Conservation (phyloP, 768 basidiomycete genomes). For the Gloeophyllum trabeum region DNA sequence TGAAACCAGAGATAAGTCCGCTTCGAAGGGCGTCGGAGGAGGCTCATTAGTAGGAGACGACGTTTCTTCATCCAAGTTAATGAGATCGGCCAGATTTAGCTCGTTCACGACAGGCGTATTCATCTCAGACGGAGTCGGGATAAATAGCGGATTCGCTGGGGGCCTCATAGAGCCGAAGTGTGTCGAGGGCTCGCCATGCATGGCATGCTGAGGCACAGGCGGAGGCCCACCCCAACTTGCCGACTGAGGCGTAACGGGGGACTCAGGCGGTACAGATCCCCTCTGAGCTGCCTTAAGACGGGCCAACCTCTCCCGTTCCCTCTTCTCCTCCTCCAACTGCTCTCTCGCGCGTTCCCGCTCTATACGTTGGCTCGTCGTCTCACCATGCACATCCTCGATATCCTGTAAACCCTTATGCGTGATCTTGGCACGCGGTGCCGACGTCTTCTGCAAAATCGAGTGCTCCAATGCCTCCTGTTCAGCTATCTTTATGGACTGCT, state of each 20-base stretch:
- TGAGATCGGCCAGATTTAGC: constrained; percentile 63
- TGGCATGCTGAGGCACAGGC: constrained; percentile 37
- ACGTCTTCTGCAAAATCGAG: constrained; percentile 68
- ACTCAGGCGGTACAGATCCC: constrained; percentile 63
- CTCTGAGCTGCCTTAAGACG: constrained; percentile 34
- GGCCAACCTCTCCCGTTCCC: constrained; percentile 59
- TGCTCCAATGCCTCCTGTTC: constrained; percentile 78
- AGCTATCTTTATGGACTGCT: constrained; percentile 71
- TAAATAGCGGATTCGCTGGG: constrained; percentile 22
- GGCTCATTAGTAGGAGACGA: constrained; percentile 6
- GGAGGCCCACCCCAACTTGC: constrained; percentile 56
- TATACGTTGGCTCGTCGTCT: constrained; percentile 10
- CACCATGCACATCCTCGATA: constrained; percentile 68
- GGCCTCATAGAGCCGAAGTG: constrained; percentile 15
- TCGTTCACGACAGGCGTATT: constrained; percentile 38
- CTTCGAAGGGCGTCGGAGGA: constrained; percentile 2
- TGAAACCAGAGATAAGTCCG: constrained; percentile 10
- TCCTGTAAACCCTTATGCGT: constrained; percentile 91
- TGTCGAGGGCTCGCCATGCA: constrained; percentile 15
- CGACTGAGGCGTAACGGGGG: constrained; percentile 36
- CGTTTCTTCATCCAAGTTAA: constrained; percentile 62
- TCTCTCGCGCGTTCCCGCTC: constrained; percentile 37
- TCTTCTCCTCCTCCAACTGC: constrained; percentile 52
- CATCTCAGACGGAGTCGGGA: constrained; percentile 29
- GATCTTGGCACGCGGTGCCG: constrained; percentile 64